phyloP scores from a whole-genome alignment of 2,329 filamentous ascomycete genomes.

The Cercospora nicotianae region DNA sequence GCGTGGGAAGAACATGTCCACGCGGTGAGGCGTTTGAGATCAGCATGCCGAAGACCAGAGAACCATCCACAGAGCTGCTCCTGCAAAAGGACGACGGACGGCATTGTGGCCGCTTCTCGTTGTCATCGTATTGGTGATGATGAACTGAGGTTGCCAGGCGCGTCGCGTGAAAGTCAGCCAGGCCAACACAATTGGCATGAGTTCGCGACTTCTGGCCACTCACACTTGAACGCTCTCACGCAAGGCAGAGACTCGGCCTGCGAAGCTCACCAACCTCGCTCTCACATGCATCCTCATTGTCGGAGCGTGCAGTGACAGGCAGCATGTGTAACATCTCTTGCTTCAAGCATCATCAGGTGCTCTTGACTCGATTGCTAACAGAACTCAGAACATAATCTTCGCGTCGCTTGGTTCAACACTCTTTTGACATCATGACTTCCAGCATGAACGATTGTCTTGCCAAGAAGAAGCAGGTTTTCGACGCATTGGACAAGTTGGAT shows the following conservation, averaged over 20 bases:
- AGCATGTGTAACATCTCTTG: background rate
- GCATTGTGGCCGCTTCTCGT: no score
- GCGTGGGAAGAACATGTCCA: no score
- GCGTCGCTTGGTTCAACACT: background rate
- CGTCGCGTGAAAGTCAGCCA: no score
- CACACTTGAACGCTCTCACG: background rate
- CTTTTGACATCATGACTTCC: slow-evolving; percentile 3
- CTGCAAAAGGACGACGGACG: no score
- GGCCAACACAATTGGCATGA: no score
- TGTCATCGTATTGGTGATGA: no score
- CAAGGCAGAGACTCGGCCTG: background rate
- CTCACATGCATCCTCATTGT: background rate
- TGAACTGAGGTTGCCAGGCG: no score
- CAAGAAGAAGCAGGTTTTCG: slow-evolving; percentile 29
- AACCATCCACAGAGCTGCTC: no score
- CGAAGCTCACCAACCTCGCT: background rate
- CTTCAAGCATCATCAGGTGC: background rate
- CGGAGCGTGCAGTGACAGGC: background rate
- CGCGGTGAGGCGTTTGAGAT: no score
- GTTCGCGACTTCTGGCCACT: background rate
- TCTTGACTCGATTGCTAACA: background rate
- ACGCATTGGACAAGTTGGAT: slow-evolving; percentile 27
- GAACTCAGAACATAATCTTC: background rate
- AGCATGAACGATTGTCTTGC: slow-evolving; percentile 6
- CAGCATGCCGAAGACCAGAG: no score